phyloP scores from a whole-genome alignment of 2,329 filamentous ascomycete genomes.

The Epichloe typhina region DNA sequence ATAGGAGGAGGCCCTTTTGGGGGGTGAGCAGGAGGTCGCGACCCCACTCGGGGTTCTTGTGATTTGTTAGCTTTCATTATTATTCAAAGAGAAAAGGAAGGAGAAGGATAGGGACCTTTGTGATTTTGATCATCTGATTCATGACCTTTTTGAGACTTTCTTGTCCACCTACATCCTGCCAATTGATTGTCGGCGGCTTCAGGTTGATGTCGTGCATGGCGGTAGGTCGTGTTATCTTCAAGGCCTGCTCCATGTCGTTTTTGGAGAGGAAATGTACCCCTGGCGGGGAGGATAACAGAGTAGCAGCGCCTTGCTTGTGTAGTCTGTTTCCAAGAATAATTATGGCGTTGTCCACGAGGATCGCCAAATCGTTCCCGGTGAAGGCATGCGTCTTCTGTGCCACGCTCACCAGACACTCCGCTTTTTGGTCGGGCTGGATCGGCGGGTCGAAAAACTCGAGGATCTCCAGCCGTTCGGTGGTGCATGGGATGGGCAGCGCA shows the following conservation, averaged over 20 bases:
- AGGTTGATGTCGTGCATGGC: constrained; percentile 84
- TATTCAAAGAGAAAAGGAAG: neutral
- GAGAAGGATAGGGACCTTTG: constrained; percentile 13
- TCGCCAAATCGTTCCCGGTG: constrained; percentile 63
- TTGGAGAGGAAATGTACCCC: constrained; percentile 19
- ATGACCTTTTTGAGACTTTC: constrained; percentile 55
- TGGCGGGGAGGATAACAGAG: neutral
- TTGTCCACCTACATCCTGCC: constrained; percentile 81
- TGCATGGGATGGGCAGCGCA: constrained; percentile 65
- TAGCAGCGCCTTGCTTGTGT: constrained; percentile 7
- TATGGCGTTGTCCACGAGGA: constrained; percentile 35
- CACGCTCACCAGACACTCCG: constrained; percentile 43
- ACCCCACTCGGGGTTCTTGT: constrained; percentile 14
- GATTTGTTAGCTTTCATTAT: neutral
- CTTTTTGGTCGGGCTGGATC: constrained; percentile 32
- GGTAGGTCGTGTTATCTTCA: constrained; percentile 60
- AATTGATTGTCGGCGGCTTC: constrained; percentile 73
- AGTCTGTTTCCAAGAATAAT: constrained; percentile 15
- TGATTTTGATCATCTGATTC: constrained; percentile 33
- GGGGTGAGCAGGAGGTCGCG: constrained; percentile 32
- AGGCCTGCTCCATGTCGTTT: constrained; percentile 50
- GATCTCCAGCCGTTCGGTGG: constrained; percentile 58
- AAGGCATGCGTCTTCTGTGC: constrained; percentile 76
- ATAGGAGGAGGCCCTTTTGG: constrained; percentile 74
- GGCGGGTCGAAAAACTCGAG: constrained; percentile 44